Evolutionary conservation across 192 early-diverging fungal species (phyloP).

Genomic region (Backusella parvicylindrica): DNA sequence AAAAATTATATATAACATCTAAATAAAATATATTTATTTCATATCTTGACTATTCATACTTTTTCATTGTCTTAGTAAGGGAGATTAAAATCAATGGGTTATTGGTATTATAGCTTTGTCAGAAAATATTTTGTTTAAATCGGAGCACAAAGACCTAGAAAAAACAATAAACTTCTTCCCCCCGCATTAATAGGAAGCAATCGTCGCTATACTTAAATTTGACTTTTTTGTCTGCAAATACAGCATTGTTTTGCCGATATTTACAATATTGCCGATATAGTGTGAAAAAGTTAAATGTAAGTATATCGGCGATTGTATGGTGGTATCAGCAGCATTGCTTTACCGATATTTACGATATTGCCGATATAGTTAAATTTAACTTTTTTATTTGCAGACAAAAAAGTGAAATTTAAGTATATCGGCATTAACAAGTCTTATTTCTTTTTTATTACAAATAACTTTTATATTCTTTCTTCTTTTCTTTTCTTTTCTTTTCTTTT

Average conservation of each 20-base stretch:
- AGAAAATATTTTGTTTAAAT: neutral
- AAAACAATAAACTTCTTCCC: neutral
- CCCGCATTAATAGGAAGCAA: no score
- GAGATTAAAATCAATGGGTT: neutral
- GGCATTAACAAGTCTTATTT: neutral
- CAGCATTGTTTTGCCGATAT: no score
- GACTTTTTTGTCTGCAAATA: no score
- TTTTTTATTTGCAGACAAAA: no score
- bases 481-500: neutral
- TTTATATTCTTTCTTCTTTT: neutral
- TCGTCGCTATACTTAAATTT: no score
- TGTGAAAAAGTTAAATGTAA: no score
- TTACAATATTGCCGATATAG: no score
- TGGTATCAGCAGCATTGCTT: no score
- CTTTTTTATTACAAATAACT: neutral
- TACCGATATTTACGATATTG: no score
- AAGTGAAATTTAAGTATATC: no score
- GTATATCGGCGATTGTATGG: no score
- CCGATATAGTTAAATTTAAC: no score
- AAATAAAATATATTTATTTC: neutral
- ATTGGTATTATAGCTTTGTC: neutral
- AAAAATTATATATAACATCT: neutral
- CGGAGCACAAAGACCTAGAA: neutral
- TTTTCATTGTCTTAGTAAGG: neutral
- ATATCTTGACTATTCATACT: neutral